Percentiles rank a stretch among this genome's conserved stretches.
These are phyloP conservation scores for Pinus albicaulis DNA, from an alignment of 75 land plant genomes.

Conservation along the genomic window DNA sequence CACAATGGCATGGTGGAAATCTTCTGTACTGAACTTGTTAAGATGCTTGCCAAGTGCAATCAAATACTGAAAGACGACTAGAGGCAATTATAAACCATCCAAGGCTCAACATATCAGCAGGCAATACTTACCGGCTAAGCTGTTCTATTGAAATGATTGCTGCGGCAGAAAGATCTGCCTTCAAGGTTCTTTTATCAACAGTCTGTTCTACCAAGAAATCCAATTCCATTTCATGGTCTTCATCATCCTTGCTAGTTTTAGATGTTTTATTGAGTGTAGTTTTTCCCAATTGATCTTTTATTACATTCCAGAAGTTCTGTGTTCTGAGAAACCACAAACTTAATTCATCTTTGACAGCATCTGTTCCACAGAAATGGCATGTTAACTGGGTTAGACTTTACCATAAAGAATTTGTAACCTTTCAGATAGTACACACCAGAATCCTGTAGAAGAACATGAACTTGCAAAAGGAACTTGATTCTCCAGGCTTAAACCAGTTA, in stretches of 20 bases:
- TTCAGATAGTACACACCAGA: background rate
- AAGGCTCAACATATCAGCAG: background rate
- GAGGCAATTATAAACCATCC: background rate
- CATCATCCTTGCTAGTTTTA: background rate
- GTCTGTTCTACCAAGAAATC: background rate
- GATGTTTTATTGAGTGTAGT: background rate
- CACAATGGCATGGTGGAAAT: no score
- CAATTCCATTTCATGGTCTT: background rate
- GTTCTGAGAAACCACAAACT: background rate
- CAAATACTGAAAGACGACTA: no score
- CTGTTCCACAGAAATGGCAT: slow-evolving; percentile 4
- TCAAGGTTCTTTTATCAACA: background rate
- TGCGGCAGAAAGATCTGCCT: background rate
- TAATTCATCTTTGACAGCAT: slow-evolving; percentile 3
- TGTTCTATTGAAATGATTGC: background rate
- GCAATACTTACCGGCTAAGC: background rate
- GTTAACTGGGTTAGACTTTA: background rate
- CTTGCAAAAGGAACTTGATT: background rate
- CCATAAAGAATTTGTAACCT: background rate
- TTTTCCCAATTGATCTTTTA: background rate
- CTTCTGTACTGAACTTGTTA: no score
- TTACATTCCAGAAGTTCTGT: background rate
- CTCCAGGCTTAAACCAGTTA: background rate
- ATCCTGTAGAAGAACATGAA: background rate
- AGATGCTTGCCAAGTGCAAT: no score